phyloP scores from a whole-genome alignment of 2,329 filamentous ascomycete species.

The Curvularia sp. region DNA sequence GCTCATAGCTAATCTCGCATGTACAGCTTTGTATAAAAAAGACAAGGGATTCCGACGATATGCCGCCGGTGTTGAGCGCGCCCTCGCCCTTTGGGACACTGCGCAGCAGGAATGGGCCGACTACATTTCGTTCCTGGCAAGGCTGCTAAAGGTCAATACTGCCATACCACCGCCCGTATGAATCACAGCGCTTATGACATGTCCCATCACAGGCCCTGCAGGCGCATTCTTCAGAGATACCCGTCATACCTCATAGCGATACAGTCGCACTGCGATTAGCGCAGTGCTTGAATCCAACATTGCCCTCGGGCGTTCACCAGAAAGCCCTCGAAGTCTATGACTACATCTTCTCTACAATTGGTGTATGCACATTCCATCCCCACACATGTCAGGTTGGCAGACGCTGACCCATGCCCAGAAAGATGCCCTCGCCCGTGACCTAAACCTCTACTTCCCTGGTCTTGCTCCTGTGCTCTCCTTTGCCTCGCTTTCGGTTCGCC shows the following conservation, averaged over 20 bases:
- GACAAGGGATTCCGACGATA: slow-evolving; percentile 83
- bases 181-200: slow-evolving; percentile 35
- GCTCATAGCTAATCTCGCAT: slow-evolving; percentile 18
- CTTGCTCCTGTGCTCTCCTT: slow-evolving; percentile 90
- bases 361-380: slow-evolving; percentile 56
- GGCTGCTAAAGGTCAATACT: slow-evolving; percentile 77
- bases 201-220: slow-evolving; percentile 75
- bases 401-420: slow-evolving; percentile 52
- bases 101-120: slow-evolving; percentile 98
- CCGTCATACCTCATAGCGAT: slow-evolving; percentile 79
- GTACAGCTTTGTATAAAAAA: slow-evolving; percentile 64
- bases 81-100: slow-evolving; percentile 88
- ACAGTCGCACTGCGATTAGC: slow-evolving; percentile 88
- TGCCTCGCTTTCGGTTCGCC: slow-evolving; percentile 88
- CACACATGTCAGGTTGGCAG: slow-evolving; percentile 12
- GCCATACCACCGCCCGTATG: slow-evolving; percentile 20
- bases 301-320: slow-evolving; percentile 96
- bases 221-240: slow-evolving; percentile 75
- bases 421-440: slow-evolving; percentile 79
- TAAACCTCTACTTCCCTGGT: slow-evolving; percentile 88
- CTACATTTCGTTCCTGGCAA: slow-evolving; percentile 95
- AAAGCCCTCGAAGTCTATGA: slow-evolving; percentile 94
- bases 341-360: slow-evolving; percentile 86
- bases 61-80: slow-evolving; percentile 84
- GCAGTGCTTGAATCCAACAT: slow-evolving; percentile 90